Evolutionary conservation across 2,329 filamentous ascomycete species (phyloP), one percentile per base, ranked within the genome.

Genomic region (Septoria linicola): DNA sequence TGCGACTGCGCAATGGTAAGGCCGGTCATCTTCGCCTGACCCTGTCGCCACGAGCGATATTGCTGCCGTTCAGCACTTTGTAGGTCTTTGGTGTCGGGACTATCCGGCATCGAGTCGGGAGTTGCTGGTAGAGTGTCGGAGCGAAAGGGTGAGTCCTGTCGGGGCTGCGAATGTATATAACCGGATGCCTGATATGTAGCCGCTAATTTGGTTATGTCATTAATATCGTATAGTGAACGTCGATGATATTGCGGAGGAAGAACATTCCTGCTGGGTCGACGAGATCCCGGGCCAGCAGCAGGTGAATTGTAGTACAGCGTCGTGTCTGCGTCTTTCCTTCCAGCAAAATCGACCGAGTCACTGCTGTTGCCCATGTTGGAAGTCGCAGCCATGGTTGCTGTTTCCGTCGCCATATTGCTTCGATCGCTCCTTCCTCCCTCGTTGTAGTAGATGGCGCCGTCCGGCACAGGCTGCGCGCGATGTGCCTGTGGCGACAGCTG

Each of bases 31-130:
- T 69, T 71, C 4, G 74, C 72, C 51, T 76, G 73, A 14, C 75
- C 75, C 60, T 73, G 66, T 21, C 75, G 68, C 76, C 76, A 78
- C 41, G 73, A 73, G 43, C 74, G 68, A 58, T 78, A 77, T 53
- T 69, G 68, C 47, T 72, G 62, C 47, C 76, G 61, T 56, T 77
- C 71, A 20, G 72, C 72, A 43, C 66, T 69, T n/a, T 58, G 55
- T 17, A 59, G 55, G 23, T 62, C 54, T 11, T 53, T 37, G 42
- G 55, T 46, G 16, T 53, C 49, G 14, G 47, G 23, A 25, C 36
- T 55, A 10, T 49, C 30, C 13, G 50, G 34, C 21, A 35, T 31
- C 19, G 54, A 44, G 16, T 43, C 51, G 10, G 63, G 62, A 14
- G 62, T 62, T 7, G 51, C 27, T 11, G 62, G 61, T 11, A 54